Evolutionary conservation across 805 yeast species (phyloP), one percentile per base, ranked within the genome.

Genomic region (Teunomyces gatunensis): DNA sequence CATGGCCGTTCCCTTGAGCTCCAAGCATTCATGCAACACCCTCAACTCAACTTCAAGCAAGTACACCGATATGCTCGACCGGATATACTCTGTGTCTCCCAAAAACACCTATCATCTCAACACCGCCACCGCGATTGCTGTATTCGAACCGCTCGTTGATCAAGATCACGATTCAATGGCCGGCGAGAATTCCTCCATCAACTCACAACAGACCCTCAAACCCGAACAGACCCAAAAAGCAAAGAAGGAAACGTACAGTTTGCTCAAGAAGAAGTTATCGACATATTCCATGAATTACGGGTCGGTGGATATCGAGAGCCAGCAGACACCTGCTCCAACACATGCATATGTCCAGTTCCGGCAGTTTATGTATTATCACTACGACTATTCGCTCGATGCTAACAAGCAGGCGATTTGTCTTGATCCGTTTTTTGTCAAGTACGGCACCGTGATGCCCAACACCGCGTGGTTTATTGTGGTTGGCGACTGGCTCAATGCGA

Each of bases 61-160:
- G 13, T 37, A 37, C 11, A 56, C 55, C 36, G 54, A 57, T 15
- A 47, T 67, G 43, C 63, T 67, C n/a, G 75, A 71, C 42, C 64
- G 62, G 45, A 52, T 69, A 25, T 71, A 69, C 49, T 66, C 75
- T 1, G 69, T 72, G 5, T 69, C 74, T 2, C 77, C 77, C 0
- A 68, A 59, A 42, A 69, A 72, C 48, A 71, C 77, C 0, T 62
- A 59, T 45, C 69, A 71, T 52, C 54, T 68, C 36, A 58, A 65
- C 41, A 55, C 56, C 17, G 65, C 60, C 12, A 56, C 59, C 10
- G 64, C 65, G 4, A 51, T 54, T 29, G 65, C 65, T n/a, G 52
- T 57, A 7, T 44, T 54, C 17, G 60, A 57, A 45, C 37, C 47
- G n/a, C 27, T 25, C 27, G 32, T 18, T 45, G 48, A 44, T 48